Base-by-base conservation (phyloP, 2,329 filamentous ascomycete genomes). In the Cladosporium austrohemisphaericum region DNA sequence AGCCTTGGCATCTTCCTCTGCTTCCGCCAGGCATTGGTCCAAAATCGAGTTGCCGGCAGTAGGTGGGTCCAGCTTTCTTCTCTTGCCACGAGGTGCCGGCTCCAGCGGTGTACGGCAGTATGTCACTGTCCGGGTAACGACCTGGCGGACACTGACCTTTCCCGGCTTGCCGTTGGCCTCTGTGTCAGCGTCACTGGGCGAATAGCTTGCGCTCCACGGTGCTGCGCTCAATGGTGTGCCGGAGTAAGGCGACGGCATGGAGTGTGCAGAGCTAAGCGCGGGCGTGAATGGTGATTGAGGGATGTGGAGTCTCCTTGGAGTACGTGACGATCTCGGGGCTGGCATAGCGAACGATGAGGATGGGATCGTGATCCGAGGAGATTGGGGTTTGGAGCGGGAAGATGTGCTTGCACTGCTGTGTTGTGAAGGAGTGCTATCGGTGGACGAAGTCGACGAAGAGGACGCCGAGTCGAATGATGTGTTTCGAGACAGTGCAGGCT, bases 81-180 rank as follows among this genome's bases (percentile, higher is more conserved):
- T 83, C 79, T 96, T 97, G 56, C 91, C 91, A 68, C 91, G 91
- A 6, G 90, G 92, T 29, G 91, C 89, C 19, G 91, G 88, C 57
- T 90, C 87, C 73, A 97, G 88, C 29, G 71, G 68, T 64, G 77
- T 65, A 46, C 75, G 71, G 61, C 88, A 95, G 70, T 94, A 95
- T 32, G 88, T 95, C 52, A 95, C 88, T 13, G 90, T 96, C 59
- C 90, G 80, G n/a, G 91, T 96, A 46, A 96, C 87, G 4, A 96
- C 89, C 68, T 96, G 90, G 48, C 88, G 78, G 51, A 96, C 89
- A 63, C 78, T 83, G 47, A 84, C 78, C 13, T 72, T 85, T 53
- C 62, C 63, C 18, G 61, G 59, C 46, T 58, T 56, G 31, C 59
- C 58, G 32, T 53, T 59, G 38, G 52, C 52, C 16, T 64, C 59